These are phyloP conservation scores for Stemphylium vesicarium DNA, from an alignment of 2,329 filamentous ascomycete species.

Conservation along the genomic window DNA sequence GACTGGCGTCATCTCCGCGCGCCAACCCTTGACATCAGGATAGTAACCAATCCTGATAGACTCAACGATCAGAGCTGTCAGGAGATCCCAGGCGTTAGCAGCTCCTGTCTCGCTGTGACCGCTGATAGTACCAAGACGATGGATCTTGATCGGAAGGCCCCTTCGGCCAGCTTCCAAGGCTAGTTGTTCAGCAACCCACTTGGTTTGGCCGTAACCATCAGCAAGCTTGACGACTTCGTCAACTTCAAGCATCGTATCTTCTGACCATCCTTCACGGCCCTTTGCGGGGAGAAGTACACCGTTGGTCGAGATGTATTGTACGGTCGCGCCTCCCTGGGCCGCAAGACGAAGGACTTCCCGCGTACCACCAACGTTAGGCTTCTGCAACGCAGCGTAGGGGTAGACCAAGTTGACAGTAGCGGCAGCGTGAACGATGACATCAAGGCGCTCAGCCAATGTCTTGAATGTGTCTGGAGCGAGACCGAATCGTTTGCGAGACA, in stretches of 20 bases:
- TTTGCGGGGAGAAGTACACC: constrained; percentile 74
- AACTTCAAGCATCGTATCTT: constrained; percentile 70
- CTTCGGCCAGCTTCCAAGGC: constrained; percentile 72
- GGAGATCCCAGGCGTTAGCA: constrained; percentile 78
- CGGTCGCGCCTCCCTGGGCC: constrained; percentile 69
- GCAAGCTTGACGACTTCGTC: constrained; percentile 71
- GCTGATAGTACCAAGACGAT: constrained; percentile 77
- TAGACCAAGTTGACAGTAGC: constrained; percentile 78
- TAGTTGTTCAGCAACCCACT: constrained; percentile 81
- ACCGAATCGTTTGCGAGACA: constrained; percentile 72
- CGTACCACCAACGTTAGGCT: constrained; percentile 80
- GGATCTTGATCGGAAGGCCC: constrained; percentile 73
- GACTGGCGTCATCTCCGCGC: constrained; percentile 82
- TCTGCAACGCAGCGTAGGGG: constrained; percentile 76
- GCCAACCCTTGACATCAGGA: constrained; percentile 76
- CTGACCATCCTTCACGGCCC: constrained; percentile 69
- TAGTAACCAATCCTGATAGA: constrained; percentile 74
- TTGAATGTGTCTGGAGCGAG: constrained; percentile 70
- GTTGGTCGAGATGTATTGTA: constrained; percentile 82
- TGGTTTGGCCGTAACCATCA: constrained; percentile 80
- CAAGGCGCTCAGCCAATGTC: constrained; percentile 66
- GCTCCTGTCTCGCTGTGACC: constrained; percentile 77
- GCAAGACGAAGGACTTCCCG: constrained; percentile 76
- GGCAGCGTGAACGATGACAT: constrained; percentile 79
- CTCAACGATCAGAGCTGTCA: constrained; percentile 78